These are phyloP conservation scores for Brassica juncea DNA, from an alignment of 345 rosid genomes.

Conservation along the genomic window DNA sequence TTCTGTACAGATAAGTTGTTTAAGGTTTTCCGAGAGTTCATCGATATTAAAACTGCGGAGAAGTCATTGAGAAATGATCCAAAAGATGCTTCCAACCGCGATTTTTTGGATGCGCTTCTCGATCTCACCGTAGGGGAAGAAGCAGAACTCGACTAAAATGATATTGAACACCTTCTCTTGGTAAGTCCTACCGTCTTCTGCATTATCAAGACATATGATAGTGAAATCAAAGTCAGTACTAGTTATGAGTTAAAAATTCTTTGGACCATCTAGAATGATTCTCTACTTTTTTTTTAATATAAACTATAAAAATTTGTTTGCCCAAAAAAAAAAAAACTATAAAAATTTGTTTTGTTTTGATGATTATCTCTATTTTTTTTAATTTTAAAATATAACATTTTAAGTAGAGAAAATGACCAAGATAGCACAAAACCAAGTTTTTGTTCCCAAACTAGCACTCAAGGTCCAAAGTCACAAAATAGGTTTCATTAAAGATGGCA, in stretches of 20 bases:
- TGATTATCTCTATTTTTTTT: no score
- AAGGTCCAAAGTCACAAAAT: no score
- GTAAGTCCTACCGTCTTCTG: background rate
- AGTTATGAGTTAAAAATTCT: background rate
- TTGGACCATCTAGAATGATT: no score
- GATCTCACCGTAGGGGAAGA: conserved; percentile 19
- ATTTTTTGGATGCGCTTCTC: conserved; percentile 27
- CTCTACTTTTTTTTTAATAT: no score
- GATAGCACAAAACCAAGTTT: no score
- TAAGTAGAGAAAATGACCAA: no score
- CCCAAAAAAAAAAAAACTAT: no score
- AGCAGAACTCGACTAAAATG: conserved; percentile 13
- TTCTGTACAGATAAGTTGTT: conserved; percentile 8
- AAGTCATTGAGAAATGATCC: background rate
- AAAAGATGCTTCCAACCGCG: background rate
- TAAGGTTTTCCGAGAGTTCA: conserved; percentile 21
- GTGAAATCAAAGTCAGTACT: background rate
- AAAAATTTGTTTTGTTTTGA: no score
- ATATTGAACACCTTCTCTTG: background rate
- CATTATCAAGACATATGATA: conserved; percentile 13
- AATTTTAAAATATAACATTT: no score
- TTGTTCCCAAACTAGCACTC: no score
- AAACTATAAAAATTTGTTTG: no score
- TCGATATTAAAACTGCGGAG: conserved; percentile 24
- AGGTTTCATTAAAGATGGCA: no score